Conservation (phyloP, 192 early-diverging fungal genomes). For the Backusella tuberculispora region DNA sequence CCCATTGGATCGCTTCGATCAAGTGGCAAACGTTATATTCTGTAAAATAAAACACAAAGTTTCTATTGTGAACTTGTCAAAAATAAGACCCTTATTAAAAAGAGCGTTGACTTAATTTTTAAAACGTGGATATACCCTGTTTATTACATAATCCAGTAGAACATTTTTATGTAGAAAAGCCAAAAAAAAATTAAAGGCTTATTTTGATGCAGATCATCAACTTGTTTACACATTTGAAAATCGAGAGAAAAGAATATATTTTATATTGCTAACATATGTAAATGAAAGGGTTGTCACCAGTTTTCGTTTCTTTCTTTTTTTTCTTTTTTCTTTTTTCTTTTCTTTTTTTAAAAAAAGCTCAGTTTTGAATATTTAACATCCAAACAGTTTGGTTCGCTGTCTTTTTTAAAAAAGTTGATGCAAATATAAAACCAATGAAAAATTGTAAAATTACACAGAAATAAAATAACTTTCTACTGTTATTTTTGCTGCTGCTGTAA, state of each 20-base stretch:
- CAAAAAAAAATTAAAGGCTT: neutral
- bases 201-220: neutral
- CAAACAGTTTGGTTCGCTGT: neutral
- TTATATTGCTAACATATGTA: too few species aligned
- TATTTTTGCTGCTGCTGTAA: too few species aligned
- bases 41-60: neutral
- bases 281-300: too few species aligned
- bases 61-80: neutral
- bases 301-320: too few species aligned
- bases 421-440: neutral
- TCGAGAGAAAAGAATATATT: too few species aligned
- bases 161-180: neutral
- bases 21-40: too few species aligned
- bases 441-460: neutral
- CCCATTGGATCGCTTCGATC: too few species aligned
- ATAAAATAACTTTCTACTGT: neutral
- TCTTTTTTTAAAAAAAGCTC: neutral
- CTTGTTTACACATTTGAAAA: too few species aligned
- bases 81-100: slow-evolving; percentile 3
- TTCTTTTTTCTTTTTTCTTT: too few species aligned
- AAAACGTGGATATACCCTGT: neutral
- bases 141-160: neutral
- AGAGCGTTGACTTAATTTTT: neutral
- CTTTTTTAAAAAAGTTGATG: neutral
- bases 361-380: neutral